Percentiles rank a stretch among this genome's conserved stretches.
phyloP scores from a whole-genome alignment of 2,329 filamentous ascomycete genomes.

The Penicillium griseofulvum region DNA sequence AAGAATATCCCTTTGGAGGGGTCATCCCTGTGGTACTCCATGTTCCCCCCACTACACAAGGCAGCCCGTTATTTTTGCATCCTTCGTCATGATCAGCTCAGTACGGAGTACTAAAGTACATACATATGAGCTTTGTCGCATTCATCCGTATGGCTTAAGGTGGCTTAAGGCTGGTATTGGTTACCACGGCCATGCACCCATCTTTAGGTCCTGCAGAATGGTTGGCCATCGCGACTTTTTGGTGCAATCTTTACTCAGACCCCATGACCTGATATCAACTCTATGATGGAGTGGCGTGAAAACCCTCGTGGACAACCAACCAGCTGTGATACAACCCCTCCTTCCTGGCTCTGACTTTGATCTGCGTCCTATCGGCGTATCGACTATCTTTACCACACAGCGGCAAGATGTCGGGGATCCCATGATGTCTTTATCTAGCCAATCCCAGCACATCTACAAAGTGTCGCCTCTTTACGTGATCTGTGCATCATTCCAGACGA shows the following conservation, averaged over 20 bases:
- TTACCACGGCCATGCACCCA: neutral
- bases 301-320: slow-evolving; percentile 4
- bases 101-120: neutral
- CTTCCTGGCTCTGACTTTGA: neutral
- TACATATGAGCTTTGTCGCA: neutral
- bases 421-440: slow-evolving; percentile 3
- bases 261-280: slow-evolving; percentile 10
- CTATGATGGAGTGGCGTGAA: slow-evolving; percentile 10
- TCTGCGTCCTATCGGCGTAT: slow-evolving; percentile 3
- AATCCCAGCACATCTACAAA: neutral
- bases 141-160: neutral
- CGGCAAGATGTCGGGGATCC: neutral
- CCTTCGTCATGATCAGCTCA: slow-evolving; percentile 1
- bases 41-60: neutral
- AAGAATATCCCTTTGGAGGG: slow-evolving; percentile 5
- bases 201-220: slow-evolving; percentile 1
- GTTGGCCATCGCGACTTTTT: slow-evolving; percentile 2
- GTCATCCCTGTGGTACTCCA: slow-evolving; percentile 1
- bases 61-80: neutral
- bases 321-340: slow-evolving; percentile 6
- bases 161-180: neutral
- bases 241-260: neutral
- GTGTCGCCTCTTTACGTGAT: slow-evolving; percentile 3
- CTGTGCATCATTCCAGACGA: slow-evolving; percentile 3
- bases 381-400: neutral